Evolutionary conservation across 192 early-diverging fungal genomes (phyloP).

Genomic region (Chytriomyces sp.): DNA sequence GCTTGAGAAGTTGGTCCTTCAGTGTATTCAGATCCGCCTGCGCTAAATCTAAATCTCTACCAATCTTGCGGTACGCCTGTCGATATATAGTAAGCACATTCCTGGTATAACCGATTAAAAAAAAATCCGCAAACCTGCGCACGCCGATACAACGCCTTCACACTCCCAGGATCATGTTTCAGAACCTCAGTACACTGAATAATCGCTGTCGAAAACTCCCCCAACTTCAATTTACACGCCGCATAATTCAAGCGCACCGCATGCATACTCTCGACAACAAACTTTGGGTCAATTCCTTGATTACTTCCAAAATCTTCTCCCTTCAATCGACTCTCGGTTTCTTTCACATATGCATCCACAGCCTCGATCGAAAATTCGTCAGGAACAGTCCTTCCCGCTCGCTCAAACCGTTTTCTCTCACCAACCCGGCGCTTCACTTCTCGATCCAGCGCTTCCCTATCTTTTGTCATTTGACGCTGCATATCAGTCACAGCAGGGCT

Average conservation of each 20-base stretch:
- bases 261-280: constrained; percentile 39
- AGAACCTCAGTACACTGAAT: constrained; percentile 57
- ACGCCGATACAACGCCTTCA: constrained; percentile 61
- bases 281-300: constrained; percentile 34
- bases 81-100: not conserved
- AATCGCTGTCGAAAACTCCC: constrained; percentile 49
- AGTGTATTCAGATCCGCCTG: constrained; percentile 46
- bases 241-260: constrained; percentile 57
- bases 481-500: constrained; percentile 46
- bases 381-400: constrained; percentile 11
- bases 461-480: constrained; percentile 33
- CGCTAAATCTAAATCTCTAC: constrained; percentile 61
- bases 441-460: constrained; percentile 19
- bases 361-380: constrained; percentile 15
- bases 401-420: constrained; percentile 30
- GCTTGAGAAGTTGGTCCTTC: constrained; percentile 6
- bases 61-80: constrained; percentile 53
- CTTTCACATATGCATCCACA: constrained; percentile 5
- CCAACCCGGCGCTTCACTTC: constrained; percentile 26
- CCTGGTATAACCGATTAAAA: not conserved
- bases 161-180: constrained; percentile 43
- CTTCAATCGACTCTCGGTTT: not conserved
- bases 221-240: constrained; percentile 59
- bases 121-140: constrained; percentile 25
- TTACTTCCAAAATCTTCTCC: constrained; percentile 13